Conservation (phyloP, 2,329 filamentous ascomycete genomes). For the Hypoxylon sp. region DNA sequence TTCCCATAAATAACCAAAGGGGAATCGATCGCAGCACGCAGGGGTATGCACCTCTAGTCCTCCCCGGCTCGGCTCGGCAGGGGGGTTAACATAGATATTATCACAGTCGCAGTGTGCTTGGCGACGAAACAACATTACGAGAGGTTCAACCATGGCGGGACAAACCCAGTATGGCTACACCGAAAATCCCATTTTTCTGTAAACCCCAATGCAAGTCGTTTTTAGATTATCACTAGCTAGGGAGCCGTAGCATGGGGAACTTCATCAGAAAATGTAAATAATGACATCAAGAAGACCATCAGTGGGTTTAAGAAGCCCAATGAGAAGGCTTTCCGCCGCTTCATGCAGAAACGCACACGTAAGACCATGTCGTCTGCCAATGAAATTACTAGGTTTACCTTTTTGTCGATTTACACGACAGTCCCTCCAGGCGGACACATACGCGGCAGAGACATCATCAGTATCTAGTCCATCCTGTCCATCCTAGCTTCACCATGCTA, state of each 20-base stretch:
- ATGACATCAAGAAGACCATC: conserved; percentile 6
- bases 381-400: neutral
- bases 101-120: conserved; percentile 11
- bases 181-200: neutral
- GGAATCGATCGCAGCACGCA: conserved; percentile 33
- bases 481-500: neutral
- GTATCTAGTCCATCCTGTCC: too few relatives aligned
- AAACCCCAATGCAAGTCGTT: neutral
- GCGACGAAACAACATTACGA: conserved; percentile 19
- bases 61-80: conserved; percentile 37
- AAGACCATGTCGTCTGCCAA: neutral
- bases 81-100: conserved; percentile 14
- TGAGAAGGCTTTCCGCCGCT: neutral
- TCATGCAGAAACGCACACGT: conserved; percentile 1
- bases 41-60: conserved; percentile 35
- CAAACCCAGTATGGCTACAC: neutral
- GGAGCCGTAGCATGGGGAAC: neutral
- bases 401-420: neutral
- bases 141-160: conserved; percentile 2
- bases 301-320: neutral
- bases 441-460: neutral
- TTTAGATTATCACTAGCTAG: neutral
- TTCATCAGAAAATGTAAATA: conserved; percentile 1
- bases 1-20: conserved; percentile 13
- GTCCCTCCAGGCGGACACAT: neutral